Evolutionary conservation across 2,329 filamentous ascomycete species (phyloP).

Genomic region (Botrytis elliptica): DNA sequence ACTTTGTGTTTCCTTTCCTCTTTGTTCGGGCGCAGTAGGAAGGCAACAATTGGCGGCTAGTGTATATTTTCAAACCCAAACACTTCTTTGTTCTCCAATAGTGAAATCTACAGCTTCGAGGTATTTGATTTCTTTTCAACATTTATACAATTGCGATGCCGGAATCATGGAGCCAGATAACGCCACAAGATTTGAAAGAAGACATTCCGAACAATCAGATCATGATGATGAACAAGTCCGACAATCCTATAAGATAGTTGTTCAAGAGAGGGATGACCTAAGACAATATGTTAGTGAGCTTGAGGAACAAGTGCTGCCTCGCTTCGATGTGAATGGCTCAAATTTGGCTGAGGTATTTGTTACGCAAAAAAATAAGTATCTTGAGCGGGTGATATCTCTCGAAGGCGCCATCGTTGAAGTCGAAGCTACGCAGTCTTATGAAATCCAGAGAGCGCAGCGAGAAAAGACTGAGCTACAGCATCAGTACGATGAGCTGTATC

Average conservation of each 20-base stretch:
- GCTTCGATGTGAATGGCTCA: slow-evolving; percentile 2
- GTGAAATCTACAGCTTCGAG: not conserved
- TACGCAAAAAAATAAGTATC: slow-evolving; percentile 1
- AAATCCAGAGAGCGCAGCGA: not conserved
- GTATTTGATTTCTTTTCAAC: not conserved
- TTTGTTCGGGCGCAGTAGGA: not conserved
- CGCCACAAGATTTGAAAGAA: not conserved
- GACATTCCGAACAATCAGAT: not conserved
- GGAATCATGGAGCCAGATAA: not conserved
- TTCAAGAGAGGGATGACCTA: slow-evolving; percentile 12
- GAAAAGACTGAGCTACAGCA: not conserved
- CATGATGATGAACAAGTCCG: not conserved
- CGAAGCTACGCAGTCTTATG: not conserved
- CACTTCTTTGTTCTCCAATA: not conserved
- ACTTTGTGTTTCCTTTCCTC: not conserved
- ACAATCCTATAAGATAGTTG: not conserved
- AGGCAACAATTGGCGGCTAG: not conserved
- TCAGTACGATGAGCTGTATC: not conserved
- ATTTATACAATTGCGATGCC: not conserved
- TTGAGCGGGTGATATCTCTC: not conserved
- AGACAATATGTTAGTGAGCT: slow-evolving; percentile 2
- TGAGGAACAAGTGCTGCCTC: slow-evolving; percentile 1
- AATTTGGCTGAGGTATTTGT: not conserved
- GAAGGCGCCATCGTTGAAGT: not conserved
- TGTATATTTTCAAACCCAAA: not conserved